Evolutionary conservation across 179 eudicot genomes (phyloP).

Genomic region (Beta macrorhiza): DNA sequence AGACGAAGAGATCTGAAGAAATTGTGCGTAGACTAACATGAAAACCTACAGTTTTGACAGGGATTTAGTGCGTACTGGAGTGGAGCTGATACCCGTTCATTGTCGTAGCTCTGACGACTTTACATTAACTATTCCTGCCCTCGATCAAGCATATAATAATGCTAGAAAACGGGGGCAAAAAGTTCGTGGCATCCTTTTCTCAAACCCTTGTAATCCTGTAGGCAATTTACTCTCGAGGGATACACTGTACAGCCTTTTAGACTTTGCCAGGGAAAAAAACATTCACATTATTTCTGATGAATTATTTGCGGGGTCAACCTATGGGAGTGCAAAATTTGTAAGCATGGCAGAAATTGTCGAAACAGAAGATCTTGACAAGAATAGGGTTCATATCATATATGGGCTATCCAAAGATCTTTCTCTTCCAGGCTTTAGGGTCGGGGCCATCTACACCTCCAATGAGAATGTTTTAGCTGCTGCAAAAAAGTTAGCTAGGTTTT

Average conservation of each 20-base stretch:
- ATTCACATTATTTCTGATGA: slow-evolving; percentile 85
- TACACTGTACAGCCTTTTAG: slow-evolving; percentile 52
- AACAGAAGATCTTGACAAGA: slow-evolving; percentile 58
- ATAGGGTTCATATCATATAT: slow-evolving; percentile 74
- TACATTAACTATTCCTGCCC: slow-evolving; percentile 51
- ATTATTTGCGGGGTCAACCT: slow-evolving; percentile 62
- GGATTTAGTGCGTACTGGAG: slow-evolving; percentile 80
- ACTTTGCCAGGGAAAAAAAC: slow-evolving; percentile 77
- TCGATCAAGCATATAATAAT: slow-evolving; percentile 71
- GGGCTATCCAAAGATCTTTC: slow-evolving; percentile 78
- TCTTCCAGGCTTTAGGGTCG: slow-evolving; percentile 71
- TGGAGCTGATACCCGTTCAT: slow-evolving; percentile 73
- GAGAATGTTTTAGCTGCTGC: slow-evolving; percentile 69
- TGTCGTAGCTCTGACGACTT: slow-evolving; percentile 77
- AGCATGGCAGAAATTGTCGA: slow-evolving; percentile 79
- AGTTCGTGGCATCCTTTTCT: slow-evolving; percentile 69
- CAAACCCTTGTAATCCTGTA: slow-evolving; percentile 83
- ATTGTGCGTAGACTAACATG: slow-evolving; percentile 10
- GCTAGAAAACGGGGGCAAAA: slow-evolving; percentile 77
- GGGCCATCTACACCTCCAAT: slow-evolving; percentile 68
- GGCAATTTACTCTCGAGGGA: slow-evolving; percentile 64
- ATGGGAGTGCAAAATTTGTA: slow-evolving; percentile 58
- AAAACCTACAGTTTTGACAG: slow-evolving; percentile 71
- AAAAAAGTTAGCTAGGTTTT: slow-evolving; percentile 62
- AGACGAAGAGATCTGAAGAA: too few species aligned